Percentiles rank a stretch among this genome's conserved stretches.
Evolutionary conservation across 2,329 filamentous ascomycete genomes (phyloP).

Genomic region (Epichloe bromicola): DNA sequence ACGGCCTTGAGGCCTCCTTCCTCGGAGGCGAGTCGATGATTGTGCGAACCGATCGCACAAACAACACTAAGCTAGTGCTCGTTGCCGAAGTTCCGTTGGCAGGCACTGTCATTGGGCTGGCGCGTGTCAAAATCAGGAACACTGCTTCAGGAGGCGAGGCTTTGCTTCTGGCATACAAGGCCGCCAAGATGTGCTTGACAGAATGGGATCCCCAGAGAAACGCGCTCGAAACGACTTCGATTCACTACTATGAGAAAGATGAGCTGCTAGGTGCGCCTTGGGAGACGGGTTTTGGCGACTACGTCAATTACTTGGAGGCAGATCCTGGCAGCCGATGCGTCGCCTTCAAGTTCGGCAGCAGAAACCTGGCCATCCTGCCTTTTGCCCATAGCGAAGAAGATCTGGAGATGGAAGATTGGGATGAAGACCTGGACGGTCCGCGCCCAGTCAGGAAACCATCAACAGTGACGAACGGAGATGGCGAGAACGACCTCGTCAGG

Average conservation of each 20-base stretch:
- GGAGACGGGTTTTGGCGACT: conserved; percentile 61
- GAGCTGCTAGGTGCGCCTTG: conserved; percentile 74
- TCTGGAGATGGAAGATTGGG: conserved; percentile 83
- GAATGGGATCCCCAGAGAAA: conserved; percentile 83
- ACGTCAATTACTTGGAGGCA: conserved; percentile 69
- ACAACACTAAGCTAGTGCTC: conserved; percentile 67
- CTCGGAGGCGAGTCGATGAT: conserved; percentile 49
- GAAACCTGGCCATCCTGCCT: conserved; percentile 84
- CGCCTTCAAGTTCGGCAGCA: conserved; percentile 78
- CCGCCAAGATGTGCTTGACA: conserved; percentile 84
- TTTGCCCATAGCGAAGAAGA: conserved; percentile 81
- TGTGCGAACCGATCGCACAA: conserved; percentile 48
- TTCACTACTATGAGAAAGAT: conserved; percentile 97
- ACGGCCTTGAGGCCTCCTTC: conserved; percentile 53
- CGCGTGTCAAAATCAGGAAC: conserved; percentile 57
- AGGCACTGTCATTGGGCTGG: conserved; percentile 74
- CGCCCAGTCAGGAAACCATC: conserved; percentile 36
- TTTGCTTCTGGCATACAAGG: conserved; percentile 70
- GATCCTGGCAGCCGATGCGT: conserved; percentile 91
- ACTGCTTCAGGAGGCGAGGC: conserved; percentile 74
- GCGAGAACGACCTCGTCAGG: conserved; percentile 11
- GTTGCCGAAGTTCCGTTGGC: conserved; percentile 73
- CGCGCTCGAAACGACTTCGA: conserved; percentile 75
- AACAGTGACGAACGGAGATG: conserved; percentile 22
- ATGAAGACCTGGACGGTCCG: conserved; percentile 64